Evolutionary conservation across 2,329 filamentous ascomycete species (phyloP).

Genomic region (Aureobasidium musti): DNA sequence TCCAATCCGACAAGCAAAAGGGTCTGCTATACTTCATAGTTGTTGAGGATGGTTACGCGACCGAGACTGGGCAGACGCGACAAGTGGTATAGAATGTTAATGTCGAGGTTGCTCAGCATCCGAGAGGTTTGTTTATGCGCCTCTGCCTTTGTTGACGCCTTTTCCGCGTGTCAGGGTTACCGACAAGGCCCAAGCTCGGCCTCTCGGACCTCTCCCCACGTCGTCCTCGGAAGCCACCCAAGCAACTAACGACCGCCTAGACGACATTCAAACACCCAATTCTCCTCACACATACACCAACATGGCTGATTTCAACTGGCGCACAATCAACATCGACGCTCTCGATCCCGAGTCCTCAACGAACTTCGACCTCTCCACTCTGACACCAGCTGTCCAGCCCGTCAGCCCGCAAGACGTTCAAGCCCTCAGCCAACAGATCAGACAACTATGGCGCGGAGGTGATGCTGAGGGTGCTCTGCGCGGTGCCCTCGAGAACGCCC

Average conservation of each 20-base stretch:
- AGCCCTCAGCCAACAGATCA: conserved; percentile 74
- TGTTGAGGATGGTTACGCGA: neutral
- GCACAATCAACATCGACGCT: conserved; percentile 92
- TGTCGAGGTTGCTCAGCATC: neutral
- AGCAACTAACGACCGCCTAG: neutral
- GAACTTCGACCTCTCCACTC: conserved; percentile 87
- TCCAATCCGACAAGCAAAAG: neutral
- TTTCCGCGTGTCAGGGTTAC: conserved; percentile 12
- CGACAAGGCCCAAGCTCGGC: neutral
- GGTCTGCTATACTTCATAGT: neutral
- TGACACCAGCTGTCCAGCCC: conserved; percentile 74
- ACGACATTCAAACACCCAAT: neutral
- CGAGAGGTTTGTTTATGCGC: neutral
- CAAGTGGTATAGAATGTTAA: neutral
- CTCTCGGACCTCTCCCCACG: conserved; percentile 16
- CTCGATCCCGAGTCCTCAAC: conserved; percentile 84
- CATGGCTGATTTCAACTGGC: conserved; percentile 62
- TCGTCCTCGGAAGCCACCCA: neutral
- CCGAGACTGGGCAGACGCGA: neutral
- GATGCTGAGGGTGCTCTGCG: conserved; percentile 85
- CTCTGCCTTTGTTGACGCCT: conserved; percentile 3
- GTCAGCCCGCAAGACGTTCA: conserved; percentile 77
- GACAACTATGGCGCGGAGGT: conserved; percentile 82
- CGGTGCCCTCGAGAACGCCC: conserved; percentile 80
- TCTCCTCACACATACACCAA: conserved; percentile 22